phyloP scores from a whole-genome alignment of 768 basidiomycete genomes.

The Piloderma croceum region DNA sequence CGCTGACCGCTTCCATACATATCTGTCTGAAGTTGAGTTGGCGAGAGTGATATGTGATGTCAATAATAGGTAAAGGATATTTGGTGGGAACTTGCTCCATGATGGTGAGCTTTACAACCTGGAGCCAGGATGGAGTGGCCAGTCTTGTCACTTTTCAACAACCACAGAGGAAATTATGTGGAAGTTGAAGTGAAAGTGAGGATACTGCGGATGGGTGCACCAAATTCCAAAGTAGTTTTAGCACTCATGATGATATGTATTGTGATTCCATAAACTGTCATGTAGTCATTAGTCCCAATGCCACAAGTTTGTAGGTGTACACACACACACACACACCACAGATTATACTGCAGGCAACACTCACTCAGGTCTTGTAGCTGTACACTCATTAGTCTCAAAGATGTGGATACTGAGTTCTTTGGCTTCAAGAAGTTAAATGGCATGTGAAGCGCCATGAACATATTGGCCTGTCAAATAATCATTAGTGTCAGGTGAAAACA shows the following conservation, averaged over 20 bases:
- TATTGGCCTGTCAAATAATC: too few species aligned
- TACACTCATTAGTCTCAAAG: too few species aligned
- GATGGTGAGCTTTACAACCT: conserved; percentile 83
- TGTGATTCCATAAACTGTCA: conserved; percentile 90
- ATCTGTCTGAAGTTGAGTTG: conserved; percentile 94
- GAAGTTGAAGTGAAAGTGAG: conserved; percentile 96
- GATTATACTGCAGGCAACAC: too few species aligned
- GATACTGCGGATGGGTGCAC: conserved; percentile 88
- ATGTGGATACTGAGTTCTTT: too few species aligned
- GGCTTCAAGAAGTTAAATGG: too few species aligned
- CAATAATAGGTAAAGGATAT: conserved; percentile 73
- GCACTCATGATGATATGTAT: conserved; percentile 96
- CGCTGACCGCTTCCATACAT: too few species aligned
- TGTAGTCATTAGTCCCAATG: conserved; percentile 6
- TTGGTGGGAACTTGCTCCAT: conserved; percentile 81
- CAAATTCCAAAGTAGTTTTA: conserved; percentile 91
- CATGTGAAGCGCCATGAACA: too few species aligned
- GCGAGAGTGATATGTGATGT: conserved; percentile 83
- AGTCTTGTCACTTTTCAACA: conserved; percentile 78
- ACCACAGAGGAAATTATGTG: conserved; percentile 53
- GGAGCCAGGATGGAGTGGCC: conserved; percentile 97
- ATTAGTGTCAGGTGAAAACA: too few species aligned
- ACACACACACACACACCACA: conserved; percentile 57
- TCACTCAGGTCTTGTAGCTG: too few species aligned
- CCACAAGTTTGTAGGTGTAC: conserved; percentile 4